These are phyloP conservation scores for Ciborinia camelliae DNA, from an alignment of 2,329 filamentous ascomycete species.

Conservation along the genomic window DNA sequence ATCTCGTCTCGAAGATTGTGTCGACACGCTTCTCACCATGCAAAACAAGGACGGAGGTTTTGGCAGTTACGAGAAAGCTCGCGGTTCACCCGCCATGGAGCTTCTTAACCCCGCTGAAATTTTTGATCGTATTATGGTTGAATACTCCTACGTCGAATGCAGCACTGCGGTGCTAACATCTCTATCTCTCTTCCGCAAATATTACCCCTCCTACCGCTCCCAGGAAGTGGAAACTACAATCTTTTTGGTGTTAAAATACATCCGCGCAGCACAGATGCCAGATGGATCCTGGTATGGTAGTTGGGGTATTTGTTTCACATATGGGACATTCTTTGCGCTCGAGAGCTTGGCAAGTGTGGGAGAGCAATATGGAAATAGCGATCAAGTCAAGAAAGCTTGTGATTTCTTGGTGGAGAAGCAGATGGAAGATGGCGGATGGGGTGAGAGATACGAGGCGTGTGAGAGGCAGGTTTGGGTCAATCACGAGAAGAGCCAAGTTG, in stretches of 20 bases:
- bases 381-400: slow-evolving; percentile 68
- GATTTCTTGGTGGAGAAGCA: slow-evolving; percentile 84
- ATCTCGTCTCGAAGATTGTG: slow-evolving; percentile 9
- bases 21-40: slow-evolving; percentile 2
- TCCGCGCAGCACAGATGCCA: background rate
- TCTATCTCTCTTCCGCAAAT: background rate
- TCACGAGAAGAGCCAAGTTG: slow-evolving; percentile 16
- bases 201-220: slow-evolving; percentile 4
- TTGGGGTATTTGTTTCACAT: slow-evolving; percentile 97
- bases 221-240: background rate
- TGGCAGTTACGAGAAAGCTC: background rate
- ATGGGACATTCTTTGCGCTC: slow-evolving; percentile 91
- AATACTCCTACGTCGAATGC: slow-evolving; percentile 6
- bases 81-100: background rate
- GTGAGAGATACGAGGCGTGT: slow-evolving; percentile 69
- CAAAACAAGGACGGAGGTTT: slow-evolving; percentile 6
- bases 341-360: slow-evolving; percentile 78
- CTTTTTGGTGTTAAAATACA: background rate
- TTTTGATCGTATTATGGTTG: slow-evolving; percentile 2
- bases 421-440: slow-evolving; percentile 87
- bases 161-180: slow-evolving; percentile 8
- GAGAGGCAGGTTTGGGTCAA: slow-evolving; percentile 4
- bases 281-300: slow-evolving; percentile 96
- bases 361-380: slow-evolving; percentile 72
- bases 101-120: slow-evolving; percentile 7